Percentiles rank a stretch among this genome's conserved stretches.
Evolutionary conservation across 2,329 filamentous ascomycete species (phyloP).

Genomic region (Penicillium sp.): DNA sequence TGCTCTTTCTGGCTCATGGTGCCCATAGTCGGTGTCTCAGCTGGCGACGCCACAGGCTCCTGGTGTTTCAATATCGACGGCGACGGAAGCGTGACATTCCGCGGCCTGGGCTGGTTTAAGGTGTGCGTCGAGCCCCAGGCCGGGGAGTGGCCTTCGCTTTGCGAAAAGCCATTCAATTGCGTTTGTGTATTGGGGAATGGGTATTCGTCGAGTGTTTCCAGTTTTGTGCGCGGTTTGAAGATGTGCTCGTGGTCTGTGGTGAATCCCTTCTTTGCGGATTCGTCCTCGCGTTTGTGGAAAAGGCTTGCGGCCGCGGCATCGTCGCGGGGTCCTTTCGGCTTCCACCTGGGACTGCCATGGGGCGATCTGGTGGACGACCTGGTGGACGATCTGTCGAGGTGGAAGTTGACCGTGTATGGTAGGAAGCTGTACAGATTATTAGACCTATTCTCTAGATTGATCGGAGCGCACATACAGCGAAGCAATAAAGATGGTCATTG

Average conservation of each 20-base stretch:
- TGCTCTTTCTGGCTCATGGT: constrained; percentile 20
- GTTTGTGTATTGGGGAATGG: constrained; percentile 25
- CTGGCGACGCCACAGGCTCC: constrained; percentile 36
- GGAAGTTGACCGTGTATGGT: constrained; percentile 88
- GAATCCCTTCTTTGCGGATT: constrained; percentile 22
- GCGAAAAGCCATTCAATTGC: constrained; percentile 54
- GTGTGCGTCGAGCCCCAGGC: constrained; percentile 66
- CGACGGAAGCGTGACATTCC: constrained; percentile 65
- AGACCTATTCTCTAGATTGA: constrained; percentile 27
- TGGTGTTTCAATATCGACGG: constrained; percentile 69
- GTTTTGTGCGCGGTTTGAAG: constrained; percentile 28
- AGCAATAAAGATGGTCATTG: constrained; percentile 59
- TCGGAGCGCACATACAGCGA: constrained; percentile 48
- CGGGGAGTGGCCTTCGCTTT: constrained; percentile 70
- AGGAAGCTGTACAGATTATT: constrained; percentile 62
- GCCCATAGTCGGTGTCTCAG: constrained; percentile 14
- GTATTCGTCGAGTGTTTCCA: constrained; percentile 24
- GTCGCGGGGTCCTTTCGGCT: constrained; percentile 6
- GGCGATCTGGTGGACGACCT: constrained; percentile 22
- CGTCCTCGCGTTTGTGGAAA: constrained; percentile 28
- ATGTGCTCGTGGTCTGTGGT: constrained; percentile 42
- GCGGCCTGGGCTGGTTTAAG: constrained; percentile 74
- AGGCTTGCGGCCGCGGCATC: constrained; percentile 26
- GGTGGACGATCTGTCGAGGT: constrained; percentile 36
- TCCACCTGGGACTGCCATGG: constrained; percentile 25